Base-by-base conservation (phyloP, 495 filamentous ascomycete genomes). In the Neurospora sp. region DNA sequence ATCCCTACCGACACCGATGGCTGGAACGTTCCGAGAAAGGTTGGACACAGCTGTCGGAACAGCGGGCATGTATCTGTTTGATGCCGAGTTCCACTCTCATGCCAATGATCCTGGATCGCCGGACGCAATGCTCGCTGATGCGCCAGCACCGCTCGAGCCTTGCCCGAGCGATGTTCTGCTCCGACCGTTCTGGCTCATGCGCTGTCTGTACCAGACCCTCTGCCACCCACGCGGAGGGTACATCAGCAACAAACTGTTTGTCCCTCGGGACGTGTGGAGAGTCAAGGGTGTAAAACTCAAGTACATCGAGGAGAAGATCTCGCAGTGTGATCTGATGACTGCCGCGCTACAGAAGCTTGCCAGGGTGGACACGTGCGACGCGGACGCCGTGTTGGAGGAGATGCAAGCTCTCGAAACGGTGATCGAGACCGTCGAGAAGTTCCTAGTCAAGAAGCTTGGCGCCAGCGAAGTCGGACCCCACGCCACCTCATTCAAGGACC, bases 161-260 rank as follows among this genome's bases (percentile, higher is more conserved):
- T 99, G 96, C 78, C 96, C 96, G 3, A 91, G 89, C 71, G 94
- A 96, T 14, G 88, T 90, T 71, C 87, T 97, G 68, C 87, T 97
- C 1, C 90, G 96, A 16, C 96, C 96, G 3, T 98, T 97, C 82
- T 98, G 96, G 96, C 87, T 98, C 20, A 95, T 99, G 91, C 88
- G 96, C 70, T 91, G 91, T 70, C 85, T 99, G 27, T 97, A 95
- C 79, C 94, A 98, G 78, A 97, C 94, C 3, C 89, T 98, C 39
- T 90, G 91, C 27, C 94, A 98, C 78, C 92, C 94, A 6, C 91
- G 92, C 27, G 96, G 96, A 37, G 96, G 94, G 9, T 99, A 97
- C 79, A 79, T 99, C 20, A 96, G 95, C 39, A 94, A 90, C 38
- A 93, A 93, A 74, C 86, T 98, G 2, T 98, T 98, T 77, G 85